phyloP scores from a whole-genome alignment of 2,329 filamentous ascomycete genomes.

The Plectosphaerella sp. region DNA sequence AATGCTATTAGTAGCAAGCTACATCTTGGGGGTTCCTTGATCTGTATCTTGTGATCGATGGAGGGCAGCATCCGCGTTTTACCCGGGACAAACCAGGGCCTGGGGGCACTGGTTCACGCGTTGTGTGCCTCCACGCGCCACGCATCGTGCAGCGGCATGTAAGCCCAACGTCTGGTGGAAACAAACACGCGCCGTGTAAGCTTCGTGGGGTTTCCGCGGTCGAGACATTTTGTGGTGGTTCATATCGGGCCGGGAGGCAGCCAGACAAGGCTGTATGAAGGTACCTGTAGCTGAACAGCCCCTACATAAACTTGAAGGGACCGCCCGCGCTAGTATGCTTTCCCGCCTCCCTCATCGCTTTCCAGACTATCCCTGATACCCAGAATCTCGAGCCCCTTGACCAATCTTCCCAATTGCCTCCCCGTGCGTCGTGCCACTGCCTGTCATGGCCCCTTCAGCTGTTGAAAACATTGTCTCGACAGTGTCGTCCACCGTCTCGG shows the following conservation, averaged over 20 bases:
- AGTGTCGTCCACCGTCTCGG: slow-evolving; percentile 6
- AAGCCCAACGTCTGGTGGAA: background rate
- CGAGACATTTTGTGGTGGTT: no score
- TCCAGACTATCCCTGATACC: background rate
- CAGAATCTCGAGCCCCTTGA: background rate
- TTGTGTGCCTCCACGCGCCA: background rate
- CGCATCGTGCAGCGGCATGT: background rate
- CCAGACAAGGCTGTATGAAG: background rate
- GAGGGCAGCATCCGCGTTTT: background rate
- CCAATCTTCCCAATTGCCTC: no score
- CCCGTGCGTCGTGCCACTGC: background rate
- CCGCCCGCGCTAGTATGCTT: background rate
- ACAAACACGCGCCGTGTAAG: no score
- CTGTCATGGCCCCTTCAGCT: slow-evolving; percentile 18
- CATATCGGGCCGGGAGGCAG: no score
- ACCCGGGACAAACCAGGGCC: background rate
- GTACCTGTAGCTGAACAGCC: background rate
- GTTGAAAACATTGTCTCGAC: slow-evolving; percentile 13
- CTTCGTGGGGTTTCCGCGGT: no score
- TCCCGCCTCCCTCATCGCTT: background rate
- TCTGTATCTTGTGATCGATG: background rate
- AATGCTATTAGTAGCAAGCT: slow-evolving; percentile 1
- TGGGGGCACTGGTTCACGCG: background rate
- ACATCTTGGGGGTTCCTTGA: background rate
- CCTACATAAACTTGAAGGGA: background rate